Evolutionary conservation across 208 protist genomes (phyloP).

Genomic region (Leishmania arabica): DNA sequence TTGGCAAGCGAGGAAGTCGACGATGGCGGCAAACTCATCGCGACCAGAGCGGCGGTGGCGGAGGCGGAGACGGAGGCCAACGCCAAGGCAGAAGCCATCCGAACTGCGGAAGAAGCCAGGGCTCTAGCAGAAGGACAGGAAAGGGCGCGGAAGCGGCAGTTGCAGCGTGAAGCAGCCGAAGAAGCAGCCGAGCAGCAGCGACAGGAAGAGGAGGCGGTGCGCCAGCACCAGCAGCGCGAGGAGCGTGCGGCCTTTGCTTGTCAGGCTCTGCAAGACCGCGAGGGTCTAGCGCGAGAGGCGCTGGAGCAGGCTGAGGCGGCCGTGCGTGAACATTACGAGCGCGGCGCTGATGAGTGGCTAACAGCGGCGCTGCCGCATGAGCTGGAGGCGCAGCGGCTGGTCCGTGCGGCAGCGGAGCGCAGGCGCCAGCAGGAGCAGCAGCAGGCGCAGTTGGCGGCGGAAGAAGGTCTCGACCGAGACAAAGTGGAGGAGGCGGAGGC

Average conservation of each 20-base stretch:
- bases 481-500: constrained; percentile 16
- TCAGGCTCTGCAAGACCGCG: constrained; percentile 16
- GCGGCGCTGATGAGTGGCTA: constrained; percentile 22
- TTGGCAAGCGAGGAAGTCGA: background rate
- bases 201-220: constrained; percentile 11
- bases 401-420: constrained; percentile 13
- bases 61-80: background rate
- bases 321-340: constrained; percentile 28
- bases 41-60: background rate
- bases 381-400: constrained; percentile 4
- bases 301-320: constrained; percentile 21
- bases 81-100: background rate
- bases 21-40: background rate
- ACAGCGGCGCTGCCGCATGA: constrained; percentile 8
- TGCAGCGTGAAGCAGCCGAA: constrained; percentile 3
- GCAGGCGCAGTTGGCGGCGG: background rate
- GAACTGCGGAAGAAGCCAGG: background rate
- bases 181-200: constrained; percentile 3
- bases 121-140: constrained; percentile 3
- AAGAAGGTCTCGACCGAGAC: constrained; percentile 9
- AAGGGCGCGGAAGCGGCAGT: constrained; percentile 9
- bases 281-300: constrained; percentile 28
- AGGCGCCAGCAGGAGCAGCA: background rate
- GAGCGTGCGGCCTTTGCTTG: constrained; percentile 12
- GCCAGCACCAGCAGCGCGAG: constrained; percentile 20